Base-by-base conservation (phyloP, 2,329 filamentous ascomycete genomes). In the Chrysosporium keratinophilum region DNA sequence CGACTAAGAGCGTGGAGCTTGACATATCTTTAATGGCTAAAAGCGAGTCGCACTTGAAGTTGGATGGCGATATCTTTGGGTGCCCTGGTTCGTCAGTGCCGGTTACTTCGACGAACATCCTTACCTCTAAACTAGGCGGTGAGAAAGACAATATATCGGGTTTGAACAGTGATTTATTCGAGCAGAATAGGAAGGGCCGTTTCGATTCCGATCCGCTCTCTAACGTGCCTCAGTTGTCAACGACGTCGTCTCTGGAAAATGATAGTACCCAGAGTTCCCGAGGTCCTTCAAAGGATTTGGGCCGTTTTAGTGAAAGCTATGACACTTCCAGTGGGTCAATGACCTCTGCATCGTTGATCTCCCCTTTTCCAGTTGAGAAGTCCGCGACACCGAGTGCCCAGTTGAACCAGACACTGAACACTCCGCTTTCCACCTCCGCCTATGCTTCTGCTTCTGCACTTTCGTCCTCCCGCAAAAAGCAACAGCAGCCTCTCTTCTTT, bases 321-420 rank as follows among this genome's bases (percentile, higher is more conserved):
- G 58, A 64, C 52, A 64, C 64, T 14, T 62, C 64, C 34, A 64
- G 62, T 50, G 64, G 64, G 46, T 66, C 64, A 28, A 59, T 63
- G 57, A 65, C 63, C 35, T 66, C 63, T 9, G 55, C 53, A 34
- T 67, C 64, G 3, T 50, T 62, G 23, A 58, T 59, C 28, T 62
- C 63, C 20, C 61, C 60, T 35, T 41, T 62, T 28, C 52, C 57
- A 50, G 58, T 58, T 44, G 51, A 57, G 45, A 63, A 61, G 50
- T 58, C 60, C 9, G n/a, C 47, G 31, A 54, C 55, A 6, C 52
- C 56, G 12, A 48, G 52, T 39, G 41, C 47, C 39, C 52, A 52
- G 23, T 46, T 56, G 12, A 60, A 56, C 47, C 50, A 56, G 33
- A 57, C 55, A 7, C 48, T 55, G 35, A 60, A 60, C 34, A 35